phyloP scores from a whole-genome alignment of 225 moss, liverwort and hornwort genomes.

The Thuidium tamariscinum region DNA sequence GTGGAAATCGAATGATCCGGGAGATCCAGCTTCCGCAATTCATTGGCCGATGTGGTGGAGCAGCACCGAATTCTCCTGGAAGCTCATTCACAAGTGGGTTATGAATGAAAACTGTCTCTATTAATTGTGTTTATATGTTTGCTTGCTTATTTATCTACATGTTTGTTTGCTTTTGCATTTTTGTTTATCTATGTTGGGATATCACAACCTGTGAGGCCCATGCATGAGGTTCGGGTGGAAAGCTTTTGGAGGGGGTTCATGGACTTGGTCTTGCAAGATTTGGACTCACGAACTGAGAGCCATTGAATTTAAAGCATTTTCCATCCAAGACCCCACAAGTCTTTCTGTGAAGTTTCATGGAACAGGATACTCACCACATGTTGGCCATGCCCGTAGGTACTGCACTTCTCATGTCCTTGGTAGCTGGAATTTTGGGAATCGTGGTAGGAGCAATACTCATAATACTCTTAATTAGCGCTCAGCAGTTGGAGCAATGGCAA shows the following conservation, averaged over 20 bases:
- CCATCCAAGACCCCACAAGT: neutral
- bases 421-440: neutral
- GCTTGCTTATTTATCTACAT: neutral
- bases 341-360: neutral
- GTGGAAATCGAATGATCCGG: slow-evolving; percentile 47
- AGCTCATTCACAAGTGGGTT: slow-evolving; percentile 2
- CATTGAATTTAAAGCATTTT: neutral
- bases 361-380: neutral
- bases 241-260: neutral
- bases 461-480: slow-evolving; percentile 1
- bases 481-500: neutral
- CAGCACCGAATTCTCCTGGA: slow-evolving; percentile 1
- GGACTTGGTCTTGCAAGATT: neutral
- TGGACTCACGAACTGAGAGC: neutral
- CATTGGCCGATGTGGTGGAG: slow-evolving; percentile 16
- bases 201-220: neutral
- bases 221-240: neutral
- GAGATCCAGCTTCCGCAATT: slow-evolving; percentile 48
- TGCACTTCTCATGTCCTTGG: neutral
- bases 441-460: neutral
- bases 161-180: neutral
- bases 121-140: neutral
- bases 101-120: neutral
- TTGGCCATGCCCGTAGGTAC: slow-evolving; percentile 1
- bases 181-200: neutral